phyloP scores from a whole-genome alignment of 768 basidiomycete genomes.

The Xanthoconium stramineum region DNA sequence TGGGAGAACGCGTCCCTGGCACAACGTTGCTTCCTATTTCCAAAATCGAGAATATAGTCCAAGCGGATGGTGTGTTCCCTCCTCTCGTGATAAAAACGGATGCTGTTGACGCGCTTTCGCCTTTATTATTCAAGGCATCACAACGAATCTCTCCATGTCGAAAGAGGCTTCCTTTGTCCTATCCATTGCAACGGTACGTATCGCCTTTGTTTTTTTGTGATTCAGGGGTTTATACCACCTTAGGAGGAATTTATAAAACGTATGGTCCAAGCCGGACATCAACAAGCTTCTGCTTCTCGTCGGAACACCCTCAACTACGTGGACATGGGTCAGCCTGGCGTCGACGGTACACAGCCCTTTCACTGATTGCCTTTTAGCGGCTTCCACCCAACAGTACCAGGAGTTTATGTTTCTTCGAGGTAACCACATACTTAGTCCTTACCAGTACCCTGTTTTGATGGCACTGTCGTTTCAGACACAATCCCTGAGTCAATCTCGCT shows the following conservation, averaged over 20 bases:
- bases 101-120: slow-evolving; percentile 15
- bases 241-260: slow-evolving; percentile 88
- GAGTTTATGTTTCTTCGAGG: slow-evolving; percentile 75
- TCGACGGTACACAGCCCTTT: neutral
- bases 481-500: slow-evolving; percentile 63
- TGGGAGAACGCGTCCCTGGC: slow-evolving; percentile 53
- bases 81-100: slow-evolving; percentile 5
- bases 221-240: slow-evolving; percentile 13
- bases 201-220: neutral
- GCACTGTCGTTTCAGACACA: slow-evolving; percentile 44
- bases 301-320: slow-evolving; percentile 61
- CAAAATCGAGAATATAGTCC: slow-evolving; percentile 72
- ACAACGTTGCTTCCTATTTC: slow-evolving; percentile 64
- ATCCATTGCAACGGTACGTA: slow-evolving; percentile 68
- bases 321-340: slow-evolving; percentile 63
- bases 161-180: slow-evolving; percentile 74
- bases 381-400: slow-evolving; percentile 56
- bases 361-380: slow-evolving; percentile 40
- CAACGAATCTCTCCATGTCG: slow-evolving; percentile 62
- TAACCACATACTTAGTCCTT: slow-evolving; percentile 21
- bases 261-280: slow-evolving; percentile 65
- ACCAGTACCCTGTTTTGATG: neutral
- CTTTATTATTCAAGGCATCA: slow-evolving; percentile 43
- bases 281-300: slow-evolving; percentile 56
- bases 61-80: slow-evolving; percentile 62